Evolutionary conservation across 345 rosid species (phyloP).

Genomic region (Microthlaspi erraticum): DNA sequence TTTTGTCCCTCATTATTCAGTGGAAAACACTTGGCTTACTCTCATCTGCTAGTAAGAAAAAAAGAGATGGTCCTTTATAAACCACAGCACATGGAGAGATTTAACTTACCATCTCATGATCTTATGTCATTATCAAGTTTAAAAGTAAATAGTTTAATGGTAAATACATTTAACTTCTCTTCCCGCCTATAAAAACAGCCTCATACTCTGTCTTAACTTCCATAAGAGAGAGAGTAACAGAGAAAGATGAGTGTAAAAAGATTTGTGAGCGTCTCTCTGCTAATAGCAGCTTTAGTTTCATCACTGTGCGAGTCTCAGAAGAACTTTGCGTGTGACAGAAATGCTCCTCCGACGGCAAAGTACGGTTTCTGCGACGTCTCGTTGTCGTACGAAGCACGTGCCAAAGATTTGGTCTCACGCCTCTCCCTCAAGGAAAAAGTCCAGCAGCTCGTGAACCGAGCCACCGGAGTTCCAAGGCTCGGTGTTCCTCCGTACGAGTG

Average conservation of each 20-base stretch:
- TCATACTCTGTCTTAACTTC: conserved; percentile 12
- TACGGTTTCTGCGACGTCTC: conserved; percentile 53
- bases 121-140: conserved; percentile 1
- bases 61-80: conserved; percentile 34
- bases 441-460: conserved; percentile 55
- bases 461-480: conserved; percentile 57
- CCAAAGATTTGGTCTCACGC: conserved; percentile 54
- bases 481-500: conserved; percentile 68
- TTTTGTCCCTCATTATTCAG: conserved; percentile 26
- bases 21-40: conserved; percentile 42
- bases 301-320: conserved; percentile 43
- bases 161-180: not conserved
- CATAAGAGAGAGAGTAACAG: conserved; percentile 13
- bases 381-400: conserved; percentile 53
- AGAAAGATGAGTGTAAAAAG: conserved; percentile 29
- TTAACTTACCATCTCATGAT: conserved; percentile 17
- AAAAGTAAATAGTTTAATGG: not conserved
- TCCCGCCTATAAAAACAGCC: conserved; percentile 41
- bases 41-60: conserved; percentile 18
- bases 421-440: conserved; percentile 63
- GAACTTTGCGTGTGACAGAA: conserved; percentile 33
- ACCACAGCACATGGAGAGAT: conserved; percentile 22
- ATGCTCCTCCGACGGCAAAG: conserved; percentile 28
- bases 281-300: conserved; percentile 38
- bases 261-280: conserved; percentile 34